Base-by-base conservation (phyloP, 2,329 filamentous ascomycete genomes). In the Penicillium decumbens region DNA sequence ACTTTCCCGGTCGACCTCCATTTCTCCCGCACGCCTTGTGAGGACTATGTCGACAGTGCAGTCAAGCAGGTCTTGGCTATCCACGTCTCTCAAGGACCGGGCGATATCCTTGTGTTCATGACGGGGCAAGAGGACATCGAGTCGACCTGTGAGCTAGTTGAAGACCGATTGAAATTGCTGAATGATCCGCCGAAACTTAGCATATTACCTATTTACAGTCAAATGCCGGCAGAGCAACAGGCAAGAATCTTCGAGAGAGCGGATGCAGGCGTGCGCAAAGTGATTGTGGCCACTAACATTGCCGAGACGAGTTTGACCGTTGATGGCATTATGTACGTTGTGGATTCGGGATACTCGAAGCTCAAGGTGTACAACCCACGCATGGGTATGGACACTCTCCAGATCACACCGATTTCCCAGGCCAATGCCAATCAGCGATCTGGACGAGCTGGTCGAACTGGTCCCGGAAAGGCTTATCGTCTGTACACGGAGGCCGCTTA, bases 61-160 rank as follows among this genome's bases (percentile, higher is more conserved):
- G 93, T 98, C 45, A 93, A 96, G 65, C 93, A 97, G 70, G 88
- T 96, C 33, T 79, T 98, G 41, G 87, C 90, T 1, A 97, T 98
- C 44, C 93, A 98, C 63, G 91, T 98, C 9, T 95, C 91, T 0
- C 95, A 97, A 77, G 89, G 89, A 0, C 73, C 83, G 0, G 93
- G 93, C 10, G 93, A 98, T 71, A 97, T 98, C 48, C 76, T 98
- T 7, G 92, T 98, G 7, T 98, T 98, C 71, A 98, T 98, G 93
- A 98, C 95, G 0, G 93, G 93, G 9, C 93, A 97, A 68, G 95
- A 98, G 72, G 93, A 98, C 65, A 98, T 98, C 54, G 93, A 98
- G 69, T 87, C 87, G 37, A 98, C 95, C 0, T 98, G 93, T 66
- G 93, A 98, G 65, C 77, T 97, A 18, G 80, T 97, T 3, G 88